A percentile compares a stretch with the other conserved stretches of the same genome.
These are phyloP conservation scores for Ceratocystis alfenasii DNA, from an alignment of 2,329 filamentous ascomycete genomes.

Conservation along the genomic window DNA sequence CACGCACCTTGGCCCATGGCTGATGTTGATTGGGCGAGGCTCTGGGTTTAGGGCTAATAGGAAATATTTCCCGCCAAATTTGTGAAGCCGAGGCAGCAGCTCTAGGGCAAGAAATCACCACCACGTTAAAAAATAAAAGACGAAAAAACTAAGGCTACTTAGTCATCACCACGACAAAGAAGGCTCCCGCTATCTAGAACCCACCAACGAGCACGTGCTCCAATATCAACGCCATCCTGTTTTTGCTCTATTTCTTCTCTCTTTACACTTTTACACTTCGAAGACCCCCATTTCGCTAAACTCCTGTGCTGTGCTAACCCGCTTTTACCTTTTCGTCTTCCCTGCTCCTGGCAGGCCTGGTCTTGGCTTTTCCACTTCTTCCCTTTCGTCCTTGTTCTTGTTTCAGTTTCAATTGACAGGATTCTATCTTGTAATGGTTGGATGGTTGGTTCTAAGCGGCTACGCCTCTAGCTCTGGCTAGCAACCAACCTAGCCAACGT, in stretches of 20 bases:
- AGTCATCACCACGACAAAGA: neutral
- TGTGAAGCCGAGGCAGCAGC: too few species aligned
- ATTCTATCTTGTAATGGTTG: slow-evolving; percentile 3
- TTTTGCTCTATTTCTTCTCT: neutral
- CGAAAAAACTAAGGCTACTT: too few species aligned
- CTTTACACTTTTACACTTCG: neutral
- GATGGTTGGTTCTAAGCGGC: neutral
- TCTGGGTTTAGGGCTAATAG: too few species aligned
- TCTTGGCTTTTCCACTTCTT: slow-evolving; percentile 2
- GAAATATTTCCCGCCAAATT: too few species aligned
- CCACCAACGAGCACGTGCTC: neutral
- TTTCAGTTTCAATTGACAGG: slow-evolving; percentile 6
- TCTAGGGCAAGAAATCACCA: too few species aligned
- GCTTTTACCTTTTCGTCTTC: neutral
- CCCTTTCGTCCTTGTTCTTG: neutral
- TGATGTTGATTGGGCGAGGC: too few species aligned
- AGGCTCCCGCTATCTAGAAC: neutral
- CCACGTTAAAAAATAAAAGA: too few species aligned
- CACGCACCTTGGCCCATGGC: too few species aligned
- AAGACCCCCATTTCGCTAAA: neutral
- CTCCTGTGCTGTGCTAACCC: neutral
- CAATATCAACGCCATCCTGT: neutral
- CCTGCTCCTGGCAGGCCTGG: neutral
- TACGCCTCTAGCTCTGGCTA: neutral
- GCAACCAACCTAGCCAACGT: neutral